Evolutionary conservation across 2,329 filamentous ascomycete genomes (phyloP).

Genomic region (Paramyrothecium sp.): DNA sequence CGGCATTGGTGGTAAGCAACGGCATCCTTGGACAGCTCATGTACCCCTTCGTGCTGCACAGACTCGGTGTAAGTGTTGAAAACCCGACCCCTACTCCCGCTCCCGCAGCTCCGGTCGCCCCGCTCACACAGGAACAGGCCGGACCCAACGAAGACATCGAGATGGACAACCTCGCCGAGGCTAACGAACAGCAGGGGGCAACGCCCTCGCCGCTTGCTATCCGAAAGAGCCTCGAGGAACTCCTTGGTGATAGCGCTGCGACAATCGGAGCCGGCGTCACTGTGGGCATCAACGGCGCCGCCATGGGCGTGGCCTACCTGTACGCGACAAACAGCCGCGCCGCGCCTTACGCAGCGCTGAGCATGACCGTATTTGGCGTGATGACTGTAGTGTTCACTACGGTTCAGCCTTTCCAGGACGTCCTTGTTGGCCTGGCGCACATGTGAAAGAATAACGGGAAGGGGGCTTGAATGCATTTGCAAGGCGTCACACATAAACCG

Average conservation of each 20-base stretch:
- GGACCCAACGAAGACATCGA: not conserved
- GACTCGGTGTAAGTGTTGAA: slow-evolving; percentile 20
- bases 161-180: not conserved
- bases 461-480: too few species aligned
- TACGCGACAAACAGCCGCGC: slow-evolving; percentile 52
- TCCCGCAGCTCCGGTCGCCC: not conserved
- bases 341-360: slow-evolving; percentile 54
- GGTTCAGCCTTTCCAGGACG: slow-evolving; percentile 40
- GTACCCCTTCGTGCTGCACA: slow-evolving; percentile 33
- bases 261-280: slow-evolving; percentile 50
- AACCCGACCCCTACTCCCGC: not conserved
- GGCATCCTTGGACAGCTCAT: slow-evolving; percentile 44
- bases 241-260: slow-evolving; percentile 18
- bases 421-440: slow-evolving; percentile 31
- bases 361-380: slow-evolving; percentile 57
- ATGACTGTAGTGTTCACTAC: slow-evolving; percentile 55
- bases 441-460: slow-evolving; percentile 9
- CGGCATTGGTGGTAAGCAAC: slow-evolving; percentile 49
- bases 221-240: not conserved
- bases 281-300: slow-evolving; percentile 57
- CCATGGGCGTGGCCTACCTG: slow-evolving; percentile 58
- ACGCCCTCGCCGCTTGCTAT: not conserved
- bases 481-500: too few species aligned
- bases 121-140: not conserved
- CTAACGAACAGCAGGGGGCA: not conserved